Evolutionary conservation across 2,329 filamentous ascomycete genomes (phyloP).

Genomic region (Aspergillus sp.): DNA sequence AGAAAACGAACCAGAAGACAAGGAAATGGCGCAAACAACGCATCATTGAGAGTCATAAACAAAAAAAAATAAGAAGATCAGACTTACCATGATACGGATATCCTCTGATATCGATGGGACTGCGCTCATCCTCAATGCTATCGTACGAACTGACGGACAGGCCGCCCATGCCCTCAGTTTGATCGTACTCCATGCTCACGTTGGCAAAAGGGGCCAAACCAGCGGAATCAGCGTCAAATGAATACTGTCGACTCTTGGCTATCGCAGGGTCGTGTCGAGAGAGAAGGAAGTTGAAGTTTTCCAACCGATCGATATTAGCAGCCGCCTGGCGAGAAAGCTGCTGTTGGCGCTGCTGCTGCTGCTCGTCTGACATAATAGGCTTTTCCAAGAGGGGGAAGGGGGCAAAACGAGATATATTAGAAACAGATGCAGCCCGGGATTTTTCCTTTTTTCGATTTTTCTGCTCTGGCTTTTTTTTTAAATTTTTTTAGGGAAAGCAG

Average conservation of each 20-base stretch:
- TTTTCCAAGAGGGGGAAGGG: constrained; percentile 2
- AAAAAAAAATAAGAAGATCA: constrained; percentile 10
- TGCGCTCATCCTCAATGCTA: constrained; percentile 36
- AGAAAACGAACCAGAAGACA: constrained; percentile 20
- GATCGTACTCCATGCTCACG: constrained; percentile 35
- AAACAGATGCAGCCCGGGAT: constrained; percentile 1
- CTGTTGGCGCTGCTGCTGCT: constrained; percentile 8
- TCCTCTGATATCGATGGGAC: constrained; percentile 31
- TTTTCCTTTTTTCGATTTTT: constrained; percentile 5
- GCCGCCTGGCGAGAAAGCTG: constrained; percentile 18
- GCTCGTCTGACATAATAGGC: constrained; percentile 30
- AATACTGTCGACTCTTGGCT: constrained; percentile 31
- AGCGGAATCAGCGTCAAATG: constrained; percentile 31
- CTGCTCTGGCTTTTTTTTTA: neutral
- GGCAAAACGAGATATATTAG: neutral
- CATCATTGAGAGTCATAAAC: constrained; percentile 21
- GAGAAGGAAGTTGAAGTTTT: constrained; percentile 33
- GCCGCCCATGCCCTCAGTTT: constrained; percentile 36
- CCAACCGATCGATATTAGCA: constrained; percentile 28
- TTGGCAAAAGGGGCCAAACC: constrained; percentile 27
- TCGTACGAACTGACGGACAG: constrained; percentile 39
- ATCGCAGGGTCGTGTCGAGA: constrained; percentile 28
- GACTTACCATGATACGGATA: constrained; percentile 38
- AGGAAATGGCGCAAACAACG: constrained; percentile 30
- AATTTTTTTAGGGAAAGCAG: no score